These are phyloP conservation scores for Fusarium proliferatum DNA, from an alignment of 2,329 filamentous ascomycete species.

Conservation along the genomic window DNA sequence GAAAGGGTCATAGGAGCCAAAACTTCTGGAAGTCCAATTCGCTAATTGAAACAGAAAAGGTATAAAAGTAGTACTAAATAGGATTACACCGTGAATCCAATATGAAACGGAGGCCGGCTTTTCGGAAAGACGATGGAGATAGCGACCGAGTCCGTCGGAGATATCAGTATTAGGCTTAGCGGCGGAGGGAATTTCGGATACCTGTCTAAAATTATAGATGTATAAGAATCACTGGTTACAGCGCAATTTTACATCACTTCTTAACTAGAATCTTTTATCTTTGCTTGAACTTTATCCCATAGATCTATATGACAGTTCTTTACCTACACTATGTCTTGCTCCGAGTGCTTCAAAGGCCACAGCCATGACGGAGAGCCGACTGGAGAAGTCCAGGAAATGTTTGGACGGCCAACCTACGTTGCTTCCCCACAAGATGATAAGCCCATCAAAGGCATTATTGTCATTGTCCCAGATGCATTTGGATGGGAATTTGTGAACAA, in stretches of 20 bases:
- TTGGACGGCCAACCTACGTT: background rate
- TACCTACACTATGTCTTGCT: background rate
- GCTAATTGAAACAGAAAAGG: too few species aligned
- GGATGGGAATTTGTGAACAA: background rate
- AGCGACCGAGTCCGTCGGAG: background rate
- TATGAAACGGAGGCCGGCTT: too few species aligned
- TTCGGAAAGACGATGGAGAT: too few species aligned
- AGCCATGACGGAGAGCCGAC: fast-evolving
- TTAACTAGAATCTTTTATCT: too few species aligned
- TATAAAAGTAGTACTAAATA: too few species aligned
- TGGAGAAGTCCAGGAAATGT: background rate
- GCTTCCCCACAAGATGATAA: background rate
- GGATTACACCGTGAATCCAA: too few species aligned
- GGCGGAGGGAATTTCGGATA: background rate
- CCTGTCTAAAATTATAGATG: background rate
- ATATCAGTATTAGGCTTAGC: background rate
- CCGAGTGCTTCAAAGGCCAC: background rate
- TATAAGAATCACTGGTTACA: background rate
- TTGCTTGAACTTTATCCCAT: too few species aligned
- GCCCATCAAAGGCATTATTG: fast-evolving
- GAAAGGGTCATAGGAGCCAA: too few species aligned
- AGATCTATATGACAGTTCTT: too few species aligned
- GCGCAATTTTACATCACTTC: fast-evolving
- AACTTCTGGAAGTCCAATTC: too few species aligned
- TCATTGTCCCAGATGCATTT: background rate